phyloP scores from a whole-genome alignment of 495 filamentous ascomycete species.

The Daldinia vernicosa region DNA sequence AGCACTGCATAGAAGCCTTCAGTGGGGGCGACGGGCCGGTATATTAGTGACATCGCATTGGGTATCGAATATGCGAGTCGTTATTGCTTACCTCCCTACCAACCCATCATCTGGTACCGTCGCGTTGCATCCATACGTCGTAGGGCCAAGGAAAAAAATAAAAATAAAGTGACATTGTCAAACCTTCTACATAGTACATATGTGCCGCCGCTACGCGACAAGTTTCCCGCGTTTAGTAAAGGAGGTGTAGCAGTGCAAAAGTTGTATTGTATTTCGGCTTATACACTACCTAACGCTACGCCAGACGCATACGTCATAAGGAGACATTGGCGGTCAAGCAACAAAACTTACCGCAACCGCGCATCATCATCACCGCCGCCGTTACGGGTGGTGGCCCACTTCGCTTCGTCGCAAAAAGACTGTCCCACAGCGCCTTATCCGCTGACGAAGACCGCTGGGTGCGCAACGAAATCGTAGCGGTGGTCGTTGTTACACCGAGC shows the following conservation, averaged over 20 bases:
- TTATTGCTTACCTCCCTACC: neutral
- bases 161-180: neutral
- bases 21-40: slow-evolving; percentile 23
- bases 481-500: slow-evolving; percentile 2
- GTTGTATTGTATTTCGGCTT: slow-evolving; percentile 3
- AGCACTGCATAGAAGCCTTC: neutral
- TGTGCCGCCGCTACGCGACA: neutral
- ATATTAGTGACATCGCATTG: slow-evolving; percentile 28
- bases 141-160: neutral
- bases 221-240: neutral
- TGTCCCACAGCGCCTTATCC: neutral
- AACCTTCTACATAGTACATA: too few relatives aligned
- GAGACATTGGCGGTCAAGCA: slow-evolving; percentile 28
- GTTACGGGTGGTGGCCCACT: neutral
- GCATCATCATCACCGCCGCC: slow-evolving; percentile 23
- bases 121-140: slow-evolving; percentile 20
- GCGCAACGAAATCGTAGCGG: slow-evolving; percentile 21
- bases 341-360: slow-evolving; percentile 17
- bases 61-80: slow-evolving; percentile 16
- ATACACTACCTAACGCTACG: too few relatives aligned
- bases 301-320: slow-evolving; percentile 18
- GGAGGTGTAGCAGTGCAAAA: neutral
- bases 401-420: neutral
- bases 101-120: neutral
- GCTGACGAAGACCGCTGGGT: slow-evolving; percentile 24